Evolutionary conservation across 2,329 filamentous ascomycete species (phyloP).

Genomic region (Corniculantispora saksenae): DNA sequence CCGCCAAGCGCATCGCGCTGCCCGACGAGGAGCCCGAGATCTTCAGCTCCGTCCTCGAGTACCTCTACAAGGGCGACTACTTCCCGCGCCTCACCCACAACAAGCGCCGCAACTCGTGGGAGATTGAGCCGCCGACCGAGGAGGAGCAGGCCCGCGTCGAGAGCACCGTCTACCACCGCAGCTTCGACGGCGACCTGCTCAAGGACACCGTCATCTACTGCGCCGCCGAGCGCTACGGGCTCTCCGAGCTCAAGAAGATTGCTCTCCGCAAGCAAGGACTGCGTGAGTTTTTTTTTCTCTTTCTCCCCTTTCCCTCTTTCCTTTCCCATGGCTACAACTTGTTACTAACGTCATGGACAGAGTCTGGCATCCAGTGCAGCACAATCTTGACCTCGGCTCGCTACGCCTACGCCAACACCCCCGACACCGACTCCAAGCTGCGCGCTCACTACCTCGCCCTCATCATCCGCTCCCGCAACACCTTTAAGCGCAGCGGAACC

Average conservation of each 20-base stretch:
- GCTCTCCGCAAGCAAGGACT: slow-evolving; percentile 87
- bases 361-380: slow-evolving; percentile 78
- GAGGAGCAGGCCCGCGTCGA: slow-evolving; percentile 52
- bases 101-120: slow-evolving; percentile 78
- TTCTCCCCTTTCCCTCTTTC: background rate
- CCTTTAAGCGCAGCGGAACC: slow-evolving; percentile 90
- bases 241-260: slow-evolving; percentile 82
- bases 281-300: slow-evolving; percentile 48
- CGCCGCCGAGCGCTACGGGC: slow-evolving; percentile 78
- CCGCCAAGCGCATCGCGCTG: slow-evolving; percentile 70
- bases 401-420: slow-evolving; percentile 86
- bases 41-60: slow-evolving; percentile 87
- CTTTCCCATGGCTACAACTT: too few species aligned
- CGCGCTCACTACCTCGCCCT: slow-evolving; percentile 88
- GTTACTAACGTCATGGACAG: slow-evolving; percentile 33
- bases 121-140: slow-evolving; percentile 65
- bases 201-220: slow-evolving; percentile 94
- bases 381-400: slow-evolving; percentile 86
- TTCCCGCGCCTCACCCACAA: slow-evolving; percentile 81
- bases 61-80: slow-evolving; percentile 92
- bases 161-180: slow-evolving; percentile 69
- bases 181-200: slow-evolving; percentile 66
- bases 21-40: slow-evolving; percentile 87
- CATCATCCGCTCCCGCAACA: slow-evolving; percentile 83
- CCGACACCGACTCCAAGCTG: slow-evolving; percentile 86